Evolutionary conservation across 2,329 filamentous ascomycete species (phyloP).

Genomic region (Macroventuria anomochaeta): DNA sequence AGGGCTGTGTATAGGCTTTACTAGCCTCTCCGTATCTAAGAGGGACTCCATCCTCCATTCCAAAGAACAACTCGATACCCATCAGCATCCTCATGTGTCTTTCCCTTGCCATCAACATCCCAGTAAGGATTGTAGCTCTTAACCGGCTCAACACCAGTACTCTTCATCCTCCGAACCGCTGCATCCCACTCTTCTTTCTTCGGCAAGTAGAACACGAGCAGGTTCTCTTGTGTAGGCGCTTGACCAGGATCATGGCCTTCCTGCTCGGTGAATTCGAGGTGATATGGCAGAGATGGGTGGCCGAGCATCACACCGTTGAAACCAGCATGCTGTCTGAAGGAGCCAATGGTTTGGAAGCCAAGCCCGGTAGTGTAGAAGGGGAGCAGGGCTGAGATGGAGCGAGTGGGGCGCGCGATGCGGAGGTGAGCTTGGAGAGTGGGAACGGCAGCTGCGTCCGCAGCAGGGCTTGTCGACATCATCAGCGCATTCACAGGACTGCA

Average conservation of each 20-base stretch:
- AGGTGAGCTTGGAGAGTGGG: conserved; percentile 29
- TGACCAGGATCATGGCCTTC: conserved; percentile 45
- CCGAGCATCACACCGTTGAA: conserved; percentile 55
- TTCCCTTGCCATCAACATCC: conserved; percentile 50
- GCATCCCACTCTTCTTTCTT: conserved; percentile 36
- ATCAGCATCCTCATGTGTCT: conserved; percentile 56
- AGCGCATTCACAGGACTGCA: no score
- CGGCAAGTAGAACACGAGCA: conserved; percentile 55
- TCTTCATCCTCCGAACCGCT: conserved; percentile 47
- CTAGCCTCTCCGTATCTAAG: no score
- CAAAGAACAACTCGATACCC: conserved; percentile 55
- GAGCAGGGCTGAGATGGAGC: conserved; percentile 48
- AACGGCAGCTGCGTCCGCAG: background rate
- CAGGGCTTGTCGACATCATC: no score
- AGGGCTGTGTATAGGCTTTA: no score
- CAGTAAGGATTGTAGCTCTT: conserved; percentile 55
- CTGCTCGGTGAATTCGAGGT: conserved; percentile 54
- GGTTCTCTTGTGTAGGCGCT: conserved; percentile 53
- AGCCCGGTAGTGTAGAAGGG: conserved; percentile 54
- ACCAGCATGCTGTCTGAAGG: conserved; percentile 49
- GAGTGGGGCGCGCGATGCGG: conserved; percentile 54
- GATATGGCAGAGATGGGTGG: conserved; percentile 47
- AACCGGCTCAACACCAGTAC: conserved; percentile 46
- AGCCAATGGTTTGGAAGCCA: conserved; percentile 47
- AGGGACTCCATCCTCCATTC: conserved; percentile 30